Evolutionary conservation across 1,139 yeast species (phyloP).

Genomic region (Pichia sorboxylosa): DNA sequence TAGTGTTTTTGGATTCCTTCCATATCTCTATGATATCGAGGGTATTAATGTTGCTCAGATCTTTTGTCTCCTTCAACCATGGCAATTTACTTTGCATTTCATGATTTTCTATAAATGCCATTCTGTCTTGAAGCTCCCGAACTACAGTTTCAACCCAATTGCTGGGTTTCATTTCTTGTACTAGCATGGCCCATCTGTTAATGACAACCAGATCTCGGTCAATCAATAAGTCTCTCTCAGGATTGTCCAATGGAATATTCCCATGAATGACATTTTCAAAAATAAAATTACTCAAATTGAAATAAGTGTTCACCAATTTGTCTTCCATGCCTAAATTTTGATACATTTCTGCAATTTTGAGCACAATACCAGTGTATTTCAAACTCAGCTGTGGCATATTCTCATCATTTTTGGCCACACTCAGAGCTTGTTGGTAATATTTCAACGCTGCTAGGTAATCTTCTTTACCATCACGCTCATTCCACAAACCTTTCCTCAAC

Average conservation of each 20-base stretch:
- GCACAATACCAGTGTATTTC: constrained; percentile 75
- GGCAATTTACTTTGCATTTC: constrained; percentile 8
- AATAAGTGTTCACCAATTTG: constrained; percentile 15
- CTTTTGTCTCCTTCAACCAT: constrained; percentile 5
- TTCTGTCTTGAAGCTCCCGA: constrained; percentile 14
- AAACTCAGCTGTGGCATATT: constrained; percentile 46
- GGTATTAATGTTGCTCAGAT: constrained; percentile 11
- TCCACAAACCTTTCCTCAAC: constrained; percentile 69
- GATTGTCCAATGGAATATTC: constrained; percentile 10
- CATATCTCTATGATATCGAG: constrained; percentile 16
- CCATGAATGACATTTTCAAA: constrained; percentile 19
- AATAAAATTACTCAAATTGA: constrained; percentile 17
- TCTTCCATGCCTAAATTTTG: constrained; percentile 20
- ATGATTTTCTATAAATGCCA: constrained; percentile 17
- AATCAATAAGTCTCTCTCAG: constrained; percentile 18
- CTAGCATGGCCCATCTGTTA: constrained; percentile 18
- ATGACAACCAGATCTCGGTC: constrained; percentile 20
- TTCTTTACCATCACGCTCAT: constrained; percentile 62
- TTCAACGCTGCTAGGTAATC: constrained; percentile 56
- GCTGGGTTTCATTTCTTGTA: constrained; percentile 7
- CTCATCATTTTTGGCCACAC: constrained; percentile 30
- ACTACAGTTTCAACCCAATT: constrained; percentile 9
- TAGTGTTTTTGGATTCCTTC: constrained; percentile 1
- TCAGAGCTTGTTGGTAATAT: constrained; percentile 45
- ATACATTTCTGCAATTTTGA: constrained; percentile 80